Evolutionary conservation across 805 yeast genomes (phyloP).

Genomic region (Wickerhamomyces strasburgensis): DNA sequence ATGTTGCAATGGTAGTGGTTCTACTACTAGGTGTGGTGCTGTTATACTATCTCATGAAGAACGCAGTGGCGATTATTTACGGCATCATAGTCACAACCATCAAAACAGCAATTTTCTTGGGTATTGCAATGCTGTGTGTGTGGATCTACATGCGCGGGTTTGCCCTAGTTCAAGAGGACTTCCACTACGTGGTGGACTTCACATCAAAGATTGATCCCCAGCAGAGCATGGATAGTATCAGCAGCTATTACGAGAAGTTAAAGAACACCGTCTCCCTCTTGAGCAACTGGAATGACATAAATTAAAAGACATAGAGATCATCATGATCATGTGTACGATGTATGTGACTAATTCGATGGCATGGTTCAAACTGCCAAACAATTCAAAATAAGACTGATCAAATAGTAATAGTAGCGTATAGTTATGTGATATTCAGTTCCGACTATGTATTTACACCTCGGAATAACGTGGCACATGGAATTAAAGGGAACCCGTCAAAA

Average conservation of each 20-base stretch:
- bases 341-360: no score
- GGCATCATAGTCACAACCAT: conserved; percentile 20
- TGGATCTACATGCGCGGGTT: conserved; percentile 32
- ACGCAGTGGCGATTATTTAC: conserved; percentile 21
- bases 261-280: not conserved
- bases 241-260: not conserved
- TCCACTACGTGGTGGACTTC: conserved; percentile 33
- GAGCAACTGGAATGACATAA: not conserved
- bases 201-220: conserved; percentile 3
- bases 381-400: no score
- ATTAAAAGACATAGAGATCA: no score
- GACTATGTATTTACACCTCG: no score
- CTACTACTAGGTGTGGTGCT: conserved; percentile 20
- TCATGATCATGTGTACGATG: no score
- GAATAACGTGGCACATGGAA: no score
- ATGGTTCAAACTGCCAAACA: no score
- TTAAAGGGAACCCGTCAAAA: no score
- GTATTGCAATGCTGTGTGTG: conserved; percentile 14
- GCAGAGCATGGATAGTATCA: not conserved
- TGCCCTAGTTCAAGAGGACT: conserved; percentile 50
- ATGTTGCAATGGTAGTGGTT: conserved; percentile 21
- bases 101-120: conserved; percentile 24
- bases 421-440: no score
- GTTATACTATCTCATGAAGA: conserved; percentile 27
- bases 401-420: no score